Base-by-base conservation (phyloP, 176 grass and related monocot species). In the Dendrocalamus sinicus region DNA sequence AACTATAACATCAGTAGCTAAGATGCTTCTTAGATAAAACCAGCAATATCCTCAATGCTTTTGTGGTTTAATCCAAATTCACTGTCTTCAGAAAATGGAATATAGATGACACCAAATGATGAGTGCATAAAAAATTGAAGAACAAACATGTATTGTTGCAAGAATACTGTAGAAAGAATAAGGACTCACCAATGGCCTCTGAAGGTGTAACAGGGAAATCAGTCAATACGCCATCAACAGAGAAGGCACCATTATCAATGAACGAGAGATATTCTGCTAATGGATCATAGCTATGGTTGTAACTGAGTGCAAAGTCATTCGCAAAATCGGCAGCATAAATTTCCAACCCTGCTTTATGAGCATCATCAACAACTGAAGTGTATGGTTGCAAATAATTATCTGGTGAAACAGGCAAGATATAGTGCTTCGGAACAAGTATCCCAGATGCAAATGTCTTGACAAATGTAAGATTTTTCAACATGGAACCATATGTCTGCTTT, bases 391-490 rank as follows among this genome's bases (percentile, higher is more conserved):
- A 78, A 88, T 98, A 98, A 84, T 94, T 92, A 78, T 98, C 96
- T 61, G 84, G 3, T 48, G 93, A 89, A 65, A 88, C 85, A 52
- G 93, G 93, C 96, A 86, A 98, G 74, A 98, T 92, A 75, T 94
- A 98, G 2, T 81, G 70, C 73, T 98, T 98, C 0, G 96, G 96
- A 41, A 98, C 93, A 86, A 98, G 87, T 89, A 98, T 95, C 72
- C 96, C 96, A 51, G 93, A 92, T 54, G 96, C 91, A 72, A 98
- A 91, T 44, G 91, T 92, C 77, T 96, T 99, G 81, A 99, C 87
- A 67, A 89, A 91, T 72, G 96, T 96, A 89, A 99, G 88, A 63
- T 99, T 99, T 48, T 80, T 88, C 82, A 96, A 57, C 75, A 99
- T 86, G 69, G 90, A 92, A 39, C 71, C 87, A 84, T 96, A 99